Conservation (phyloP, 2,329 filamentous ascomycete species). For the Fusarium multiceps region DNA sequence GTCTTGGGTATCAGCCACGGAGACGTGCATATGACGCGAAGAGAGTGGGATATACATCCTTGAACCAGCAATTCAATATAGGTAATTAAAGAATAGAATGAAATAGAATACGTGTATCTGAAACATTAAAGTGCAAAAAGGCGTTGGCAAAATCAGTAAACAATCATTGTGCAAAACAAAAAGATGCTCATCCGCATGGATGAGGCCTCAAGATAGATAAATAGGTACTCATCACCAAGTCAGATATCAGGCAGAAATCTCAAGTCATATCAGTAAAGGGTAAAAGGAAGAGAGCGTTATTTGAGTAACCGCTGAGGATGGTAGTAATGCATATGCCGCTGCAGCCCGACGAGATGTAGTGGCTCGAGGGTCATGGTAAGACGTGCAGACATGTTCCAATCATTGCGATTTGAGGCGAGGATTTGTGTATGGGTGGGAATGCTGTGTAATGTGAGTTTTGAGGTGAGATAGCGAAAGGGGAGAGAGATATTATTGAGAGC, state of each 20-base stretch:
- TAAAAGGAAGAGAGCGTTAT: neutral
- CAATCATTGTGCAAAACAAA: slow-evolving; percentile 20
- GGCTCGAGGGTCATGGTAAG: slow-evolving; percentile 13
- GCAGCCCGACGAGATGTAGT: slow-evolving; percentile 33
- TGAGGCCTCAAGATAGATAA: slow-evolving; percentile 32
- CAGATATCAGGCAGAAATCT: slow-evolving; percentile 19
- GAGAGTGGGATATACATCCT: slow-evolving; percentile 49
- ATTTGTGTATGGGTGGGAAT: slow-evolving; percentile 33
- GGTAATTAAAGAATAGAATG: neutral
- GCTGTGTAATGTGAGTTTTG: slow-evolving; percentile 31
- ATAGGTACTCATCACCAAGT: slow-evolving; percentile 28
- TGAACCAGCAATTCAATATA: neutral
- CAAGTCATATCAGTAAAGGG: neutral
- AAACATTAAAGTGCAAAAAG: slow-evolving; percentile 30
- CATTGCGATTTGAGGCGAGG: slow-evolving; percentile 36
- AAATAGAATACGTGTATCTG: neutral
- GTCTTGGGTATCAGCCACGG: slow-evolving; percentile 23
- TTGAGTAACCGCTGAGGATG: slow-evolving; percentile 25
- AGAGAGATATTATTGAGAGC: neutral
- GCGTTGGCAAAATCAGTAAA: slow-evolving; percentile 26
- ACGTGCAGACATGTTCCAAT: slow-evolving; percentile 37
- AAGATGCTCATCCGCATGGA: slow-evolving; percentile 17
- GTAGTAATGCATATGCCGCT: slow-evolving; percentile 43
- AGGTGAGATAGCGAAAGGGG: neutral
- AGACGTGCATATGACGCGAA: slow-evolving; percentile 24